phyloP scores from a whole-genome alignment of 148 eudicot genomes.

The Fagopyrum homotropicum region DNA sequence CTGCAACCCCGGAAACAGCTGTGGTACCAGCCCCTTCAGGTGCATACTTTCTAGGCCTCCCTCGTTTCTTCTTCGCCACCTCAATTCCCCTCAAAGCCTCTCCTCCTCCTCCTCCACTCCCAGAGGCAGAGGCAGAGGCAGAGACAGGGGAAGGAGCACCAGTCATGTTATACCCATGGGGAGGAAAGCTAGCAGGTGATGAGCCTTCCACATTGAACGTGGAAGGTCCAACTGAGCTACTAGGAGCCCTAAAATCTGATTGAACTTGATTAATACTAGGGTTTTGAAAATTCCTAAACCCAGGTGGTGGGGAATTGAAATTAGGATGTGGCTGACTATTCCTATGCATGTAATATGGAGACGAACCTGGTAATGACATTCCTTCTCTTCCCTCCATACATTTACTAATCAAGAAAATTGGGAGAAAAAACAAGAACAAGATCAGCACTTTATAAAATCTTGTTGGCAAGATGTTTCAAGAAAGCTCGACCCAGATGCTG shows the following conservation, averaged over 20 bases:
- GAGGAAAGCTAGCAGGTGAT: constrained; percentile 33
- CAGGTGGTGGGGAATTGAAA: constrained; percentile 22
- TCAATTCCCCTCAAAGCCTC: constrained; percentile 36
- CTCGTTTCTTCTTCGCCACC: constrained; percentile 75
- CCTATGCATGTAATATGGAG: constrained; percentile 36
- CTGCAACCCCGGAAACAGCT: constrained; percentile 16
- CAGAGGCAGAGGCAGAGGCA: constrained; percentile 7
- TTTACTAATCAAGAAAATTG: constrained; percentile 18
- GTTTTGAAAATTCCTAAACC: constrained; percentile 27
- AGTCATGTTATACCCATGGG: constrained; percentile 38
- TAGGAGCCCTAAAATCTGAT: constrained; percentile 26
- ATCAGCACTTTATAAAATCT: constrained; percentile 2
- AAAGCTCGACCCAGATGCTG: not conserved
- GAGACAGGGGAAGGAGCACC: constrained; percentile 24
- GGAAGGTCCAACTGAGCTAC: constrained; percentile 30
- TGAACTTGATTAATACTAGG: constrained; percentile 25
- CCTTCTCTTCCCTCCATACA: constrained; percentile 55
- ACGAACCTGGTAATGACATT: constrained; percentile 40
- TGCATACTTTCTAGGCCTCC: constrained; percentile 88
- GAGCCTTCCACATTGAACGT: constrained; percentile 32
- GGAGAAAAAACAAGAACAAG: not conserved
- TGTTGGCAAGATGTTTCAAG: constrained; percentile 16
- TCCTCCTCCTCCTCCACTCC: constrained; percentile 11
- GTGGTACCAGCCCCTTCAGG: constrained; percentile 53
- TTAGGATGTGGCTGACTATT: constrained; percentile 15